Evolutionary conservation across 2,329 filamentous ascomycete genomes (phyloP).

Genomic region (Calonectria pteridis): DNA sequence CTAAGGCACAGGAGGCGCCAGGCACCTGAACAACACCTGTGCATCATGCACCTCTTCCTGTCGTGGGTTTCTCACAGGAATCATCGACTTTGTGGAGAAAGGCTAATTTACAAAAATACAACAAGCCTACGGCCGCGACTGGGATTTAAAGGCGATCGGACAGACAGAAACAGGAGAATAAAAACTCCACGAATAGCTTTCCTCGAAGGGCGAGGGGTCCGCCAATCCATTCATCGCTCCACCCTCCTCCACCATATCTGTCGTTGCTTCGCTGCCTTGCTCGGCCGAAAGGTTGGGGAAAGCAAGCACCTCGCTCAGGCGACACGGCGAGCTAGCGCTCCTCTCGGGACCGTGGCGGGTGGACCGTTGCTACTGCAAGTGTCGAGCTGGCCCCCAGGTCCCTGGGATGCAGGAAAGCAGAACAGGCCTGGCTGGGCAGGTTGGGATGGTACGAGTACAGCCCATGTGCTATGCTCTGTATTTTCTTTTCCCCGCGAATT

Average conservation of each 20-base stretch:
- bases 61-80: background rate
- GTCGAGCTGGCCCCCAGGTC: background rate
- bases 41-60: background rate
- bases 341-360: constrained; percentile 7
- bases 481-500: background rate
- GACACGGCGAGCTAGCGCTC: background rate
- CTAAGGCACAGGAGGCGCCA: background rate
- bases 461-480: background rate
- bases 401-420: background rate
- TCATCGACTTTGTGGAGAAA: background rate
- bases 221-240: constrained; percentile 15
- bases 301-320: background rate
- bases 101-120: background rate
- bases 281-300: constrained; percentile 24
- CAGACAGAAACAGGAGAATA: background rate
- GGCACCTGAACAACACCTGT: background rate
- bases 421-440: background rate
- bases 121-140: background rate
- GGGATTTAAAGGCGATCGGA: constrained; percentile 11
- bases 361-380: background rate
- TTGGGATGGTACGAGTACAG: background rate
- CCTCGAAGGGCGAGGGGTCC: background rate
- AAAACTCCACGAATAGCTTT: constrained; percentile 21
- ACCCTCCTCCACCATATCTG: constrained; percentile 14
- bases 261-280: constrained; percentile 3